Evolutionary conservation across 176 grass and related monocot species (phyloP).

Genomic region (Alopecurus myosuroides): DNA sequence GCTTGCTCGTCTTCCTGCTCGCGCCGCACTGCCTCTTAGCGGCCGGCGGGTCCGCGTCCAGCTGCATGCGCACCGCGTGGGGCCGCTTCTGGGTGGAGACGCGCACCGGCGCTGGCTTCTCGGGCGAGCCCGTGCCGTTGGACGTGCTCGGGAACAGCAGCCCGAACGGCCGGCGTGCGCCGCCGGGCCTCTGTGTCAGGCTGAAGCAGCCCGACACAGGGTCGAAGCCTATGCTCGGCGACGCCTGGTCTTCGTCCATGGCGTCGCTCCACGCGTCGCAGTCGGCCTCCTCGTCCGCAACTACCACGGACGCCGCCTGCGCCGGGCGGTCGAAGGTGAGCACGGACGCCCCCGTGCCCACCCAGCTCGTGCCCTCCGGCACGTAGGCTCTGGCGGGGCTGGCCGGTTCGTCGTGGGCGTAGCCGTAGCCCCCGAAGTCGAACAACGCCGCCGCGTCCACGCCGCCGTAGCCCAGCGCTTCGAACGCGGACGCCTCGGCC

Average conservation of each 20-base stretch:
- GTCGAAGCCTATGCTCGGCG: slow-evolving; percentile 19
- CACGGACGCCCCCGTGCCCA: slow-evolving; percentile 31
- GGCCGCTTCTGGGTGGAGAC: slow-evolving; percentile 45
- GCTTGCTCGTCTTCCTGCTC: slow-evolving; percentile 51
- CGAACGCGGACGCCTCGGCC: slow-evolving; percentile 5
- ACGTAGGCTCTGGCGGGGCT: neutral
- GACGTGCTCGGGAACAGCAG: slow-evolving; percentile 34
- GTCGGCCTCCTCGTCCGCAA: slow-evolving; percentile 7
- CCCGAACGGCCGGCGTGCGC: slow-evolving; percentile 23
- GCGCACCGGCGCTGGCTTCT: slow-evolving; percentile 30
- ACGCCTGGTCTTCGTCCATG: slow-evolving; percentile 25
- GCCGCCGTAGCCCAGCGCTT: neutral
- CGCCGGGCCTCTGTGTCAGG: slow-evolving; percentile 12
- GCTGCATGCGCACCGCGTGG: slow-evolving; percentile 24
- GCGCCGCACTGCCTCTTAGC: slow-evolving; percentile 64
- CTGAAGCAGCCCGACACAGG: slow-evolving; percentile 27
- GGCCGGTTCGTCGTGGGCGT: neutral
- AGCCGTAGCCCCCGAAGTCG: neutral
- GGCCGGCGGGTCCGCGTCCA: slow-evolving; percentile 17
- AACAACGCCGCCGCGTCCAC: slow-evolving; percentile 1
- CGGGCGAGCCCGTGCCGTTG: neutral
- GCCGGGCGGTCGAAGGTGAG: slow-evolving; percentile 39
- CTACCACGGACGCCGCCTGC: neutral
- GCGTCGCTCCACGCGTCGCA: slow-evolving; percentile 64
- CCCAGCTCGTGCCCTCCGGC: neutral